Conservation (phyloP, 2,329 filamentous ascomycete species). For the Trichoderma gracile region DNA sequence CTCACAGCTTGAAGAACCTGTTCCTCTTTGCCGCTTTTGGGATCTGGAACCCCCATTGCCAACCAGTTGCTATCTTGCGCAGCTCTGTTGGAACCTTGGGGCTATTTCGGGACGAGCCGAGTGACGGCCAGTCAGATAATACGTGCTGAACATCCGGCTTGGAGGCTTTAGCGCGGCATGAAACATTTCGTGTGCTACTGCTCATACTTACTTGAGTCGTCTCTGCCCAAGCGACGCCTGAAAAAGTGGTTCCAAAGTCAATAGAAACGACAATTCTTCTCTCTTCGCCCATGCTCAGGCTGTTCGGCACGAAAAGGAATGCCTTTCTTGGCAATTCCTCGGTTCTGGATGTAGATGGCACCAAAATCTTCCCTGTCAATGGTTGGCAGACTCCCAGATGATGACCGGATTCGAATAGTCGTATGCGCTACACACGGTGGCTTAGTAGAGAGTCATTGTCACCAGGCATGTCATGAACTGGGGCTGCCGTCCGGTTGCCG, state of each 20-base stretch:
- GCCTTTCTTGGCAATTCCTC: slow-evolving; percentile 3
- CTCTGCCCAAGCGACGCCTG: slow-evolving; percentile 55
- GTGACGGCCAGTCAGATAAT: slow-evolving; percentile 49
- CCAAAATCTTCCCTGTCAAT: slow-evolving; percentile 13
- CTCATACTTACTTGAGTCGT: slow-evolving; percentile 40
- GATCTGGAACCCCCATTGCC: slow-evolving; percentile 55
- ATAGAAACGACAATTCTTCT: slow-evolving; percentile 53
- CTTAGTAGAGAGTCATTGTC: slow-evolving; percentile 22
- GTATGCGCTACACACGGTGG: slow-evolving; percentile 5
- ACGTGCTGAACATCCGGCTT: slow-evolving; percentile 45
- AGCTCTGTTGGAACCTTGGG: slow-evolving; percentile 54
- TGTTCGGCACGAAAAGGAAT: slow-evolving; percentile 22
- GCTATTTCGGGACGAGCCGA: slow-evolving; percentile 37
- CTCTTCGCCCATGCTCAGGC: slow-evolving; percentile 34
- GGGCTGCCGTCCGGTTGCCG: slow-evolving; percentile 10
- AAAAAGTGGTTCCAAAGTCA: slow-evolving; percentile 60
- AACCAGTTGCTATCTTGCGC: slow-evolving; percentile 43
- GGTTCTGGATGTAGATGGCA: neutral
- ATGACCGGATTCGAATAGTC: neutral
- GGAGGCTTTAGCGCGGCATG: slow-evolving; percentile 32
- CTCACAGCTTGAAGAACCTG: slow-evolving; percentile 52
- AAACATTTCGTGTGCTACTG: slow-evolving; percentile 15
- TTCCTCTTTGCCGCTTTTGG: slow-evolving; percentile 43
- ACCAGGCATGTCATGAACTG: slow-evolving; percentile 10
- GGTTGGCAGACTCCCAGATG: neutral